Percentiles rank a stretch among this genome's conserved stretches.
Evolutionary conservation across 768 basidiomycete species (phyloP).

Genomic region (Hypsizygus marmoreus): DNA sequence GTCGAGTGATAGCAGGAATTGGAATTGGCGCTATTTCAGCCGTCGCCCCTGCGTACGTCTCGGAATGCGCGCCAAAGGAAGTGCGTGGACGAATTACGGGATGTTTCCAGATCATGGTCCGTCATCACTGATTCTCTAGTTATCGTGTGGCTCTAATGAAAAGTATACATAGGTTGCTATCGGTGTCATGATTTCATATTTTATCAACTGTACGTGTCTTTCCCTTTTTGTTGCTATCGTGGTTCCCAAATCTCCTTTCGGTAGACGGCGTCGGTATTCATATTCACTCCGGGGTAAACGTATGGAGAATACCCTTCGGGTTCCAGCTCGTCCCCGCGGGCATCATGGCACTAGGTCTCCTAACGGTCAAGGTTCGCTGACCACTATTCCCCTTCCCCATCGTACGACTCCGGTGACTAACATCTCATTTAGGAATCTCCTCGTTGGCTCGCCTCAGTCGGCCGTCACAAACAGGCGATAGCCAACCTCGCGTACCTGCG

Average conservation of each 20-base stretch:
- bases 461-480: slow-evolving; percentile 53
- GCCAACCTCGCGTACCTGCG: slow-evolving; percentile 70
- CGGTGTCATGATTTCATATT: slow-evolving; percentile 87
- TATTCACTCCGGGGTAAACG: slow-evolving; percentile 41
- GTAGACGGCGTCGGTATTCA: slow-evolving; percentile 64
- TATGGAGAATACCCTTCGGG: slow-evolving; percentile 80
- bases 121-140: neutral
- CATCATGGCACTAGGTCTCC: slow-evolving; percentile 65
- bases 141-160: neutral
- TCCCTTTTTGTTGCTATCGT: neutral
- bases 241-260: neutral
- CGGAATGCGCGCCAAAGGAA: slow-evolving; percentile 85
- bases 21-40: slow-evolving; percentile 84
- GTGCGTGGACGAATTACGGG: slow-evolving; percentile 87
- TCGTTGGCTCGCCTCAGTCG: slow-evolving; percentile 73
- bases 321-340: slow-evolving; percentile 80
- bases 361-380: slow-evolving; percentile 57
- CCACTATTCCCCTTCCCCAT: slow-evolving; percentile 15
- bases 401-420: too few species aligned
- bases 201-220: slow-evolving; percentile 64
- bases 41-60: slow-evolving; percentile 83
- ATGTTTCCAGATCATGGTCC: slow-evolving; percentile 81
- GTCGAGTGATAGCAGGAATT: slow-evolving; percentile 77
- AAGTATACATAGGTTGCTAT: slow-evolving; percentile 51
- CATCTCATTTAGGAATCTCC: slow-evolving; percentile 61